Evolutionary conservation across 305 asterid genomes (phyloP).

Genomic region (Fraxinus angustifolia): DNA sequence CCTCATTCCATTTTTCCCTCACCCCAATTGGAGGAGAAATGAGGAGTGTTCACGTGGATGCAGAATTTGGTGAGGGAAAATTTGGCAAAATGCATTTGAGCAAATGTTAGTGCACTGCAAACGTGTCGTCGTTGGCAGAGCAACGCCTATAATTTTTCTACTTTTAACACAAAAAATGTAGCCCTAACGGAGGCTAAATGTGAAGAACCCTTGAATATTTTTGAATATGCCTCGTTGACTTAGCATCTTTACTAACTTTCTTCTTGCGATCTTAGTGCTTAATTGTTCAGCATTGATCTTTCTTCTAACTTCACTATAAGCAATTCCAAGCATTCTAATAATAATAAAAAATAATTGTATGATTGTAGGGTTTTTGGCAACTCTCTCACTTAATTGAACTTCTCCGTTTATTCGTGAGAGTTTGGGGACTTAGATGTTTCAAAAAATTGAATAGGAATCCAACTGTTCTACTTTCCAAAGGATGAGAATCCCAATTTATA

Average conservation of each 20-base stretch:
- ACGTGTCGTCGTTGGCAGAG: too few relatives aligned
- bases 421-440: not conserved
- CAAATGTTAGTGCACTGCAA: too few relatives aligned
- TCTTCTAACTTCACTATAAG: not conserved
- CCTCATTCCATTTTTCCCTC: too few relatives aligned
- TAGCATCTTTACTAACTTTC: not conserved
- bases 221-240: not conserved
- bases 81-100: too few relatives aligned
- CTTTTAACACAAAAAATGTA: too few relatives aligned
- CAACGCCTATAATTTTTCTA: too few relatives aligned
- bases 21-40: too few relatives aligned
- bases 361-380: too few relatives aligned
- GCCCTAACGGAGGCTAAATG: not conserved
- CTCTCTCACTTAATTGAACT: not conserved
- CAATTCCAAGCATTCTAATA: not conserved
- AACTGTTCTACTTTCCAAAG: not conserved
- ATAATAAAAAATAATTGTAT: too few relatives aligned
- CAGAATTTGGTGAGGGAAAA: too few relatives aligned
- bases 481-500: not conserved
- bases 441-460: not conserved
- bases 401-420: not conserved
- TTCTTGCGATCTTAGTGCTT: not conserved
- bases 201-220: not conserved
- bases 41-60: too few relatives aligned
- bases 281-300: not conserved